phyloP scores from a whole-genome alignment of 805 yeast species.

The Kodamaea fukazawae region DNA sequence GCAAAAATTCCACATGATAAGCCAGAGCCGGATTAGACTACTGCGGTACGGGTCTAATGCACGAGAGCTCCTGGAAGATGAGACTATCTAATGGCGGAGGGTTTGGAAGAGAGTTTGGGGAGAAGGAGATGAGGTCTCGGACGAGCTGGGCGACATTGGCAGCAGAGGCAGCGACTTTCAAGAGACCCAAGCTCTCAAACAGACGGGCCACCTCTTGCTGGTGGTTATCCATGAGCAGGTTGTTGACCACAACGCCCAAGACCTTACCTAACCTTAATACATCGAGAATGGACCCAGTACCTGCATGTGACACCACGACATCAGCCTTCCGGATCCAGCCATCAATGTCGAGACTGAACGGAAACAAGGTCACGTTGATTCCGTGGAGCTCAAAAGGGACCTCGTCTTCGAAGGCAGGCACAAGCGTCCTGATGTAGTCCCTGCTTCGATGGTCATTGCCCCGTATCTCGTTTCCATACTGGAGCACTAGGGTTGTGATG shows the following conservation, averaged over 20 bases:
- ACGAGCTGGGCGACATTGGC: too few relatives aligned
- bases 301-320: slow-evolving; percentile 82
- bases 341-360: slow-evolving; percentile 26
- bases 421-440: background rate
- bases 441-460: slow-evolving; percentile 1
- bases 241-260: slow-evolving; percentile 70
- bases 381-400: slow-evolving; percentile 15
- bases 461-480: slow-evolving; percentile 50
- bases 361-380: slow-evolving; percentile 31
- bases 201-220: slow-evolving; percentile 67
- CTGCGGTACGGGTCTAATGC: too few relatives aligned
- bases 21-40: too few relatives aligned
- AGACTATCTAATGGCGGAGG: too few relatives aligned
- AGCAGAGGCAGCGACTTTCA: too few relatives aligned
- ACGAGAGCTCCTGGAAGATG: too few relatives aligned
- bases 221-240: slow-evolving; percentile 79
- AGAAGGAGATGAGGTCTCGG: too few relatives aligned
- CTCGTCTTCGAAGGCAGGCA: background rate
- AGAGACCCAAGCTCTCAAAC: slow-evolving; percentile 8
- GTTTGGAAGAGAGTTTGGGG: too few relatives aligned
- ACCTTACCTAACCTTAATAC: slow-evolving; percentile 55
- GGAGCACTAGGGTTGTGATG: slow-evolving; percentile 46
- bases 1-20: too few relatives aligned
- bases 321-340: slow-evolving; percentile 45
- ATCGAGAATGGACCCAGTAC: slow-evolving; percentile 89